phyloP scores from a whole-genome alignment of 768 basidiomycete genomes.

The Postia placenta region DNA sequence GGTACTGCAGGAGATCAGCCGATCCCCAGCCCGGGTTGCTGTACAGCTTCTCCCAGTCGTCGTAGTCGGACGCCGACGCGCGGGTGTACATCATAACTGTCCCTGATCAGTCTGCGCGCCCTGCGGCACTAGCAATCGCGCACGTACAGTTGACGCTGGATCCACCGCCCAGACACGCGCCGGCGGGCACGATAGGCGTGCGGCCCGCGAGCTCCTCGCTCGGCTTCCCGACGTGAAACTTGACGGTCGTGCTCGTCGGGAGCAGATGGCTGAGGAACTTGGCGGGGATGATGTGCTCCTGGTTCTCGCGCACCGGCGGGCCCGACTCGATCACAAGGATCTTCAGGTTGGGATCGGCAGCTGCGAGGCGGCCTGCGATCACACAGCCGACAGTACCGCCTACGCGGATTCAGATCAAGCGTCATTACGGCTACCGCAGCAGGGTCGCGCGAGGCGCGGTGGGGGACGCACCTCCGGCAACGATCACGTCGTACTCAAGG shows the following conservation, averaged over 20 bases:
- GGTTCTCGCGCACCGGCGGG: conserved; percentile 39
- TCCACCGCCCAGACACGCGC: conserved; percentile 52
- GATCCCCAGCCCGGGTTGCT: conserved; percentile 60
- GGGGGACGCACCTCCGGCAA: conserved; percentile 45
- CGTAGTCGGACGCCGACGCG: conserved; percentile 50
- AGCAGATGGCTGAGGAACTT: conserved; percentile 37
- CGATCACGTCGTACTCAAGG: conserved; percentile 39
- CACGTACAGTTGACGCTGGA: conserved; percentile 49
- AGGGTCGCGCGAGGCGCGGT: not conserved
- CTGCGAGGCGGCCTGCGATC: conserved; percentile 16
- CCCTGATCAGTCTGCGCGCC: not conserved
- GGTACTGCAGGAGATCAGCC: conserved; percentile 46
- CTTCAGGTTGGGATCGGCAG: conserved; percentile 43
- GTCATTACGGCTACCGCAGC: not conserved
- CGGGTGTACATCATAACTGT: conserved; percentile 46
- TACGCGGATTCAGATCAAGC: conserved; percentile 3
- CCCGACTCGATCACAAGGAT: conserved; percentile 62
- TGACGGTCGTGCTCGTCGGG: conserved; percentile 34
- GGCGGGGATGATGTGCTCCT: conserved; percentile 45
- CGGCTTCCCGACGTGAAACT: conserved; percentile 31
- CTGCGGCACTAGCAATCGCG: too few species aligned
- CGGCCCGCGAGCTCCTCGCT: conserved; percentile 41
- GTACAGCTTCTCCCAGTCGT: conserved; percentile 19
- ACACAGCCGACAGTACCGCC: conserved; percentile 54
- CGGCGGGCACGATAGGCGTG: conserved; percentile 34